Conservation (phyloP, 805 yeast genomes). For the Nakazawaea molendinolei region DNA sequence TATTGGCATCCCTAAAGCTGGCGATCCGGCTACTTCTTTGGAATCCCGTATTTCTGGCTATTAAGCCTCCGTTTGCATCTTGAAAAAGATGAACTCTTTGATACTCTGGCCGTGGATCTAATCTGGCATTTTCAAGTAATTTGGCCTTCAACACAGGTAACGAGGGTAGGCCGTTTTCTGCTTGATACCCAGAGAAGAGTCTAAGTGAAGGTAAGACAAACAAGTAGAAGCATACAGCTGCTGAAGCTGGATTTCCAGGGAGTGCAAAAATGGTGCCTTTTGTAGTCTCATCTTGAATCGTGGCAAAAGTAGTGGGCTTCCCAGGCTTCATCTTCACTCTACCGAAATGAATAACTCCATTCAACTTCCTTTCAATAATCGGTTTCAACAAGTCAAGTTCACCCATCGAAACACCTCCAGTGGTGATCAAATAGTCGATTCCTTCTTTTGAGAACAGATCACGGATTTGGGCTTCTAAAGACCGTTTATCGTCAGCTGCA, state of each 20-base stretch:
- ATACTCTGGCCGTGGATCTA: slow-evolving; percentile 48
- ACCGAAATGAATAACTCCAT: slow-evolving; percentile 44
- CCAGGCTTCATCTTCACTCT: slow-evolving; percentile 57
- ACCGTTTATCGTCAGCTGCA: slow-evolving; percentile 32
- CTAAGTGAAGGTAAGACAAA: slow-evolving; percentile 41
- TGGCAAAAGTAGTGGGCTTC: slow-evolving; percentile 52
- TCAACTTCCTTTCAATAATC: slow-evolving; percentile 32
- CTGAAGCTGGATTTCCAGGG: slow-evolving; percentile 55
- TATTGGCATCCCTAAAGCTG: slow-evolving; percentile 41
- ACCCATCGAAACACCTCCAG: slow-evolving; percentile 59
- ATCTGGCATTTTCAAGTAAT: slow-evolving; percentile 23
- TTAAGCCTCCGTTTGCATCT: slow-evolving; percentile 18
- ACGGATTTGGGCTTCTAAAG: slow-evolving; percentile 20
- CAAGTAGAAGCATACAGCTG: slow-evolving; percentile 38
- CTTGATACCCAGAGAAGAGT: slow-evolving; percentile 27
- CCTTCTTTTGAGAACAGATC: slow-evolving; percentile 20
- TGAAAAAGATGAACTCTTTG: slow-evolving; percentile 36
- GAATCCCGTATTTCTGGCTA: slow-evolving; percentile 39
- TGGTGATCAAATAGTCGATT: slow-evolving; percentile 39
- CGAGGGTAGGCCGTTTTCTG: slow-evolving; percentile 15
- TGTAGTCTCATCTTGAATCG: slow-evolving; percentile 19
- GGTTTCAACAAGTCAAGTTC: slow-evolving; percentile 47
- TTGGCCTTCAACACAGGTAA: slow-evolving; percentile 29
- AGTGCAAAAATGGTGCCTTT: slow-evolving; percentile 37
- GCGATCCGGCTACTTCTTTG: slow-evolving; percentile 46